Percentiles rank a stretch among this genome's conserved stretches.
phyloP scores from a whole-genome alignment of 1,284 basidiomycete species.

The Melampsora abietis-canadensis region DNA sequence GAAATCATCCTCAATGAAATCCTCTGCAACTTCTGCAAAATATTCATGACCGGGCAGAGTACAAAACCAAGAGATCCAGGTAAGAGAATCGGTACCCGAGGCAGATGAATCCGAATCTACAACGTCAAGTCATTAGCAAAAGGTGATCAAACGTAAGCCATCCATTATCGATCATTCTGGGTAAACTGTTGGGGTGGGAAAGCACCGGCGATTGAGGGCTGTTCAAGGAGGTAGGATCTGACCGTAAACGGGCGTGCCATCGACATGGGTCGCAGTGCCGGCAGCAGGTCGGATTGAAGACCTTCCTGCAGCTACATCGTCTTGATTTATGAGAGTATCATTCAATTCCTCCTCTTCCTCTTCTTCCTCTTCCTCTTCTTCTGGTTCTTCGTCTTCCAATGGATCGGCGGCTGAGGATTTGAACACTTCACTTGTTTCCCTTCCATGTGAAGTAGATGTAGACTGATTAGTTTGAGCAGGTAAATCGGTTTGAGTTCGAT shows the following conservation, averaged over 20 bases:
- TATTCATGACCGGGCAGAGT: constrained; percentile 97
- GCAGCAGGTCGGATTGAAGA: constrained; percentile 47
- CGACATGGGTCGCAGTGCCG: constrained; percentile 47
- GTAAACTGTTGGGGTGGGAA: background rate
- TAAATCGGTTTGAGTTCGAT: background rate
- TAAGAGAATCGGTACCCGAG: constrained; percentile 57
- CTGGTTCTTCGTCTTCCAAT: background rate
- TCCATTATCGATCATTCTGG: background rate
- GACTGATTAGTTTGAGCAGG: background rate
- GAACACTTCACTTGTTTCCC: constrained; percentile 1
- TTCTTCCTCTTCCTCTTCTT: constrained; percentile 11
- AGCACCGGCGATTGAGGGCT: background rate
- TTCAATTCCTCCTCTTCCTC: constrained; percentile 45
- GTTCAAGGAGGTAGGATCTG: background rate
- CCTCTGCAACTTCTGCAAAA: constrained; percentile 79
- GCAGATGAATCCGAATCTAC: constrained; percentile 22
- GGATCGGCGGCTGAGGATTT: background rate
- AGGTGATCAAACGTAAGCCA: background rate
- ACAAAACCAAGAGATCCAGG: constrained; percentile 99
- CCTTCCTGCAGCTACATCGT: constrained; percentile 50
- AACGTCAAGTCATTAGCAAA: background rate
- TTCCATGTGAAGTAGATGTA: background rate
- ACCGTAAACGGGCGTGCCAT: constrained; percentile 29
- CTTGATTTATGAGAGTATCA: constrained; percentile 53
- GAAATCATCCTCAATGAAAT: constrained; percentile 99